Evolutionary conservation across 176 grass and related monocot species (phyloP).

Genomic region (Hyparrhenia diplandra): DNA sequence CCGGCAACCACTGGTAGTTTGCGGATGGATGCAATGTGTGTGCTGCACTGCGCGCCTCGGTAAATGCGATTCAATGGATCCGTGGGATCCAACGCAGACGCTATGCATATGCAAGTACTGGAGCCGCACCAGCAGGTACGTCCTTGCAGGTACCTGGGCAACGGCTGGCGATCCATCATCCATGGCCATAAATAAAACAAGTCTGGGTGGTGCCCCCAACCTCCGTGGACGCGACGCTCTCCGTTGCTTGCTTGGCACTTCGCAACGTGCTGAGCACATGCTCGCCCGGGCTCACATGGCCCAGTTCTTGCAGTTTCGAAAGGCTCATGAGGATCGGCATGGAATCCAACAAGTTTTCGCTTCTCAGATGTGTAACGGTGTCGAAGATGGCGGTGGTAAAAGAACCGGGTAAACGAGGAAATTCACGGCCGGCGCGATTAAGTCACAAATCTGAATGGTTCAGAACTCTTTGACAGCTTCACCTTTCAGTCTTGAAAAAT

Average conservation of each 20-base stretch:
- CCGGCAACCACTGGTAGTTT: constrained; percentile 14
- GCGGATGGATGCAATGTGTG: neutral
- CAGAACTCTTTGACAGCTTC: neutral
- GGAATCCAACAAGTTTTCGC: neutral
- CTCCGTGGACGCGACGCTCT: constrained; percentile 16
- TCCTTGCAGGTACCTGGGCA: constrained; percentile 48
- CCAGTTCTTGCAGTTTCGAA: no score
- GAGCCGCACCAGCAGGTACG: constrained; percentile 44
- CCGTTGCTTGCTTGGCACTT: constrained; percentile 36
- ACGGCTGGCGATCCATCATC: constrained; percentile 23
- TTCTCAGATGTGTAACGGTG: neutral
- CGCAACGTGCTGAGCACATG: constrained; percentile 45
- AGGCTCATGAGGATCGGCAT: neutral
- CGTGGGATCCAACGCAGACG: constrained; percentile 29
- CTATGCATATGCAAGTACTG: neutral
- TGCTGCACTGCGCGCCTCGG: neutral
- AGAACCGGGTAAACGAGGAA: neutral
- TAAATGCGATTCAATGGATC: constrained; percentile 14
- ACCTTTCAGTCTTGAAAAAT: neutral
- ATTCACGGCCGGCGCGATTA: neutral
- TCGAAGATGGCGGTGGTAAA: neutral
- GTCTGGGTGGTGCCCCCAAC: no score
- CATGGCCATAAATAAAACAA: neutral
- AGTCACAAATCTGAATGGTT: neutral
- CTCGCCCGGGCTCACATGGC: constrained; percentile 28